phyloP scores from a whole-genome alignment of 129 eudicot genomes.

The Artemisia tridentata region DNA sequence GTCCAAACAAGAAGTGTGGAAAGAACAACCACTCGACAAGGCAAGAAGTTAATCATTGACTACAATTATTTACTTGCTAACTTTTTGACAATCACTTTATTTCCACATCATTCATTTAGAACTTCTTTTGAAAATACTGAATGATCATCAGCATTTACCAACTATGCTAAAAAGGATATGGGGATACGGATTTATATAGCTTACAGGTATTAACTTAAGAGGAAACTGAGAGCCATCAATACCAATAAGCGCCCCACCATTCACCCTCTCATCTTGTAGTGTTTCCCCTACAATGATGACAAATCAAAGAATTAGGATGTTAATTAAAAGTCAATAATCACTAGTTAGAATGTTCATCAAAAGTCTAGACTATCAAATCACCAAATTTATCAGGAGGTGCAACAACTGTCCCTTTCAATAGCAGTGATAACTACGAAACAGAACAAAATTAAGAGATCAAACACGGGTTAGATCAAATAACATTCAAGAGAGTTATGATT shows the following conservation, averaged over 20 bases:
- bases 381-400: slow-evolving; percentile 99
- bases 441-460: slow-evolving; percentile 3
- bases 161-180: background rate
- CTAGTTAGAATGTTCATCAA: background rate
- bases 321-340: background rate
- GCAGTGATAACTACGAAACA: slow-evolving; percentile 63
- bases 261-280: slow-evolving; percentile 89
- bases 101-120: background rate
- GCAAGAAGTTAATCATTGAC: background rate
- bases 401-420: slow-evolving; percentile 88
- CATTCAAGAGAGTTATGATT: slow-evolving; percentile 13
- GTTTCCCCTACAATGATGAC: slow-evolving; percentile 71
- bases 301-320: slow-evolving; percentile 16
- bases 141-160: background rate
- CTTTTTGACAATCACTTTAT: background rate
- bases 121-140: background rate
- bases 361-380: slow-evolving; percentile 26
- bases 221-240: slow-evolving; percentile 94
- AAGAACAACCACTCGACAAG: background rate
- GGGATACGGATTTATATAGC: slow-evolving; percentile 21
- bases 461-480: background rate
- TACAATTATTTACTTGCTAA: background rate
- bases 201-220: slow-evolving; percentile 85
- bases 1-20: slow-evolving; percentile 3
- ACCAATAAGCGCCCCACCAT: slow-evolving; percentile 85